Evolutionary conservation across 139 green algal species (phyloP).

Genomic region (Pseudopediastrum boryanum): DNA sequence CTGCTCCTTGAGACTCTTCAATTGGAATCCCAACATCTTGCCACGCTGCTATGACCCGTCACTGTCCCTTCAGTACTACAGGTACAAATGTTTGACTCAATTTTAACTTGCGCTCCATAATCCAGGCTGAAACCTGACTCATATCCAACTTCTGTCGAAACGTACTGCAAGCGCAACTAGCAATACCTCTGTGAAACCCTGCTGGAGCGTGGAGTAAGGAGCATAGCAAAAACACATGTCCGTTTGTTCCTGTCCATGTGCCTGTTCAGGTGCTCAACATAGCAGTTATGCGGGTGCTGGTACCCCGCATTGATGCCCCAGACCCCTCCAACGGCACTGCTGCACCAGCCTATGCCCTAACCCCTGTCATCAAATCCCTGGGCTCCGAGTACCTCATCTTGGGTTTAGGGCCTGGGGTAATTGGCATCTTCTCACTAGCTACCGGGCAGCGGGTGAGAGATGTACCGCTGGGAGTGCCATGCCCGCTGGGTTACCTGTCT

Average conservation of each 20-base stretch:
- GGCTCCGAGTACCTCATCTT: conserved; percentile 61
- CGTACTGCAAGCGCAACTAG: too few species aligned
- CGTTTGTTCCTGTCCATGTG: too few species aligned
- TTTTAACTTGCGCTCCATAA: background rate
- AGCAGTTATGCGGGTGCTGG: conserved; percentile 24
- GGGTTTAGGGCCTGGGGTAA: conserved; percentile 39
- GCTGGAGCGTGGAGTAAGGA: too few species aligned
- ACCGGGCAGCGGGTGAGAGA: conserved; percentile 44
- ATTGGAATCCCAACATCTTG: too few species aligned
- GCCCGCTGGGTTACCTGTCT: background rate
- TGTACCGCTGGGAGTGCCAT: conserved; percentile 22
- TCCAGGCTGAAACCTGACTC: background rate
- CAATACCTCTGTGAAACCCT: too few species aligned
- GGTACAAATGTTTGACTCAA: background rate
- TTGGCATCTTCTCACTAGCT: conserved; percentile 50
- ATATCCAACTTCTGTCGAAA: background rate
- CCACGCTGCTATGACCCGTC: too few species aligned
- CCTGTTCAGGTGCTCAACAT: conserved; percentile 45
- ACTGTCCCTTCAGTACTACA: background rate
- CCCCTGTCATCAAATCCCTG: conserved; percentile 22
- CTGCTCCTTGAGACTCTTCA: too few species aligned
- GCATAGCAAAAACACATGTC: too few species aligned
- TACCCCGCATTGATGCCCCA: conserved; percentile 56
- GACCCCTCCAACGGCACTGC: conserved; percentile 49
- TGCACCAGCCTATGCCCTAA: conserved; percentile 50